Conservation (phyloP, 345 rosid genomes). For the Rhodamnia argentea region DNA sequence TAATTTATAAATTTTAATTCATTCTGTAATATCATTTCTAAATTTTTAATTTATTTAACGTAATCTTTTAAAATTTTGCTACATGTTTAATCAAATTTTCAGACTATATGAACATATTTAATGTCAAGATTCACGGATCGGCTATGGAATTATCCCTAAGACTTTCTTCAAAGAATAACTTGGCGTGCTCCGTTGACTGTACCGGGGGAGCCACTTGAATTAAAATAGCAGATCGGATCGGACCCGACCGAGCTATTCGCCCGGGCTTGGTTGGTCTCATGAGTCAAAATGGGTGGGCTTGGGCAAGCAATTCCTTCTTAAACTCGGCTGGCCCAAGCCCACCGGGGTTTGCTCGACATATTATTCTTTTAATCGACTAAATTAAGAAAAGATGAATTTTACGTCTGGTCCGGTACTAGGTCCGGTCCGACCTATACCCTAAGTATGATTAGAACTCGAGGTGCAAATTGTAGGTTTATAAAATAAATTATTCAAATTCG, state of each 20-base stretch:
- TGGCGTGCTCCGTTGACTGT: not conserved
- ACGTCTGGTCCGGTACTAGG: not conserved
- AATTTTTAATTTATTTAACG: too few relatives aligned
- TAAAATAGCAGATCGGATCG: not conserved
- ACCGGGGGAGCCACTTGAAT: not conserved
- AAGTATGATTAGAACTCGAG: not conserved
- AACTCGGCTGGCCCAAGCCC: not conserved
- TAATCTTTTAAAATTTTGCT: too few relatives aligned
- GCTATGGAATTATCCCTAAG: too few relatives aligned
- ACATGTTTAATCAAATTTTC: too few relatives aligned
- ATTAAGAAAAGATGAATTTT: not conserved
- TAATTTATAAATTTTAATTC: too few relatives aligned
- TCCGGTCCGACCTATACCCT: not conserved
- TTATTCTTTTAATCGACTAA: not conserved
- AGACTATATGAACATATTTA: too few relatives aligned
- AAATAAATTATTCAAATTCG: not conserved
- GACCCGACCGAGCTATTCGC: not conserved
- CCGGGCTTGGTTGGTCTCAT: not conserved
- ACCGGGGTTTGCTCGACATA: not conserved
- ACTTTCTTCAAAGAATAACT: not conserved
- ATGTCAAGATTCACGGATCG: too few relatives aligned
- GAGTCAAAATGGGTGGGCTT: not conserved
- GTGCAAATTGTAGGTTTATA: not conserved
- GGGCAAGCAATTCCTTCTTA: not conserved
- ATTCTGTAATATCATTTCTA: accelerated